A percentile compares a stretch with the other conserved stretches of the same genome.
phyloP scores from a whole-genome alignment of 108 stramenopile species.

The Nitzschia putrida region DNA sequence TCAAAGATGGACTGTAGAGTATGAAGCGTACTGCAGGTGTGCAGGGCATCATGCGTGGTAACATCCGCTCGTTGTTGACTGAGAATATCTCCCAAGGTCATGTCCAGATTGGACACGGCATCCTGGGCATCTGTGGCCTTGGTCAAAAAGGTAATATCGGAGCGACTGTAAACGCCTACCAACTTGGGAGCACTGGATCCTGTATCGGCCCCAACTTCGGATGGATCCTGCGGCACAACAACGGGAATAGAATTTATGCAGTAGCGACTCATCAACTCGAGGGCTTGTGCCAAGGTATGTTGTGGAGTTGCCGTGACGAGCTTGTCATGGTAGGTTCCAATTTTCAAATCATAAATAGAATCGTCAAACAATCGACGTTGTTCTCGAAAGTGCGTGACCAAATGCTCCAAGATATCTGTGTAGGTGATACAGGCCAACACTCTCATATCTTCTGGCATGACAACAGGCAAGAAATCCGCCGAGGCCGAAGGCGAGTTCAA shows the following conservation, averaged over 20 bases:
- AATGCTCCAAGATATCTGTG: conserved; percentile 86
- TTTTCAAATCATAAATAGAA: conserved; percentile 84
- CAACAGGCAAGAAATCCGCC: conserved; percentile 81
- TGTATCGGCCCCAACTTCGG: not conserved
- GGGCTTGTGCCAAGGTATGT: conserved; percentile 80
- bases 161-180: conserved; percentile 75
- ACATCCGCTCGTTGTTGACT: conserved; percentile 66
- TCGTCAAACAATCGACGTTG: conserved; percentile 95
- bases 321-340: conserved; percentile 89
- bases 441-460: conserved; percentile 83
- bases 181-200: conserved; percentile 49
- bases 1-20: conserved; percentile 91
- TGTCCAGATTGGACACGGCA: conserved; percentile 83
- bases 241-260: conserved; percentile 80
- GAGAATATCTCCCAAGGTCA: conserved; percentile 73
- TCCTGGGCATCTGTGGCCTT: conserved; percentile 88
- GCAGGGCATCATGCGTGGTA: conserved; percentile 86
- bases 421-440: conserved; percentile 86
- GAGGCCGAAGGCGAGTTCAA: conserved; percentile 7
- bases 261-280: conserved; percentile 72
- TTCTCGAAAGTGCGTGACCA: conserved; percentile 93
- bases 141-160: conserved; percentile 91
- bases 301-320: conserved; percentile 74
- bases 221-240: conserved; percentile 49
- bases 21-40: conserved; percentile 75